Conservation (phyloP, 305 asterid genomes). For the Fraxinus paxiana region DNA sequence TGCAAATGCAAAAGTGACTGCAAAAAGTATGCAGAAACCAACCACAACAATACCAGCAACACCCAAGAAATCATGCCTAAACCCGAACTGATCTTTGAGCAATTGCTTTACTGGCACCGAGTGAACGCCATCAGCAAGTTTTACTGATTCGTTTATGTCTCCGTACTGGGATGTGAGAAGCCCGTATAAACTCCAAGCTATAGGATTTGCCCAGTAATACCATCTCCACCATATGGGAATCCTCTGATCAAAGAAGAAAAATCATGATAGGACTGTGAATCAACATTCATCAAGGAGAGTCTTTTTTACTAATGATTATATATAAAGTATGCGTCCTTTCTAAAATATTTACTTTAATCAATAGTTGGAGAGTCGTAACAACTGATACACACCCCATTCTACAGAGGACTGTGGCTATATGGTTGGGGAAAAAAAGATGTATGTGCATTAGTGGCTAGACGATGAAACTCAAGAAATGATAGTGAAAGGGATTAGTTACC, state of each 20-base stretch:
- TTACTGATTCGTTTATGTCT: slow-evolving; percentile 39
- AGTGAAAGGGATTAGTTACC: slow-evolving; percentile 31
- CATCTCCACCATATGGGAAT: slow-evolving; percentile 90
- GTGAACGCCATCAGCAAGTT: slow-evolving; percentile 48
- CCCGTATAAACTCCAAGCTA: slow-evolving; percentile 78
- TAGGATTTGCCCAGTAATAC: slow-evolving; percentile 82
- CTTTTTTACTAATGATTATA: not conserved
- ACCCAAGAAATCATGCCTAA: slow-evolving; percentile 57
- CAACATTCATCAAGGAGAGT: not conserved
- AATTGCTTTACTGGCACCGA: slow-evolving; percentile 44
- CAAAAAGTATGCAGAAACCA: slow-evolving; percentile 52
- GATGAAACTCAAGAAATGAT: not conserved
- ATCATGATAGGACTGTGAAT: not conserved
- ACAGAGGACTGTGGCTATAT: no score
- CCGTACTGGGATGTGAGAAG: slow-evolving; percentile 73
- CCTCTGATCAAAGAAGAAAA: slow-evolving; percentile 39
- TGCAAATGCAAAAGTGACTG: slow-evolving; percentile 57
- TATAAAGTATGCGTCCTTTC: not conserved
- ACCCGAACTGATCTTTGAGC: slow-evolving; percentile 53
- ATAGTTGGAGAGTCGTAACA: not conserved
- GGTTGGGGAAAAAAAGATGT: not conserved
- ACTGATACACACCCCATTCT: no score
- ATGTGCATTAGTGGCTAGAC: not conserved
- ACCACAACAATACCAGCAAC: slow-evolving; percentile 48
- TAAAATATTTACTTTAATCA: not conserved